Percentiles rank a stretch among this genome's conserved stretches.
phyloP scores from a whole-genome alignment of 169 alveolate species.

The Cryptosporidium viatorum region DNA sequence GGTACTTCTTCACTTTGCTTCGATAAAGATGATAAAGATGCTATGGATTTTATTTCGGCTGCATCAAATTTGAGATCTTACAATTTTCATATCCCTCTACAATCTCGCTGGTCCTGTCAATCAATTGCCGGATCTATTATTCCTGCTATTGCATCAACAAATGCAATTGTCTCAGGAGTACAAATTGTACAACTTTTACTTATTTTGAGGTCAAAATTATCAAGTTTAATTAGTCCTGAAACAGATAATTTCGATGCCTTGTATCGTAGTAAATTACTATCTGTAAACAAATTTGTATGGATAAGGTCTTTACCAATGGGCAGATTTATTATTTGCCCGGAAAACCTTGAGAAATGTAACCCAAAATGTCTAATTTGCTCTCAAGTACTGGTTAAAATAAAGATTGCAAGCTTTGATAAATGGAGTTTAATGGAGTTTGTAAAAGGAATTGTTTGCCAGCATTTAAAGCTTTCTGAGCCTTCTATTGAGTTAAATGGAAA shows the following conservation, averaged over 20 bases:
- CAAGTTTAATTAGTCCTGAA: conserved; percentile 71
- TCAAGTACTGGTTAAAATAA: conserved; percentile 76
- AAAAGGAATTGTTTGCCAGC: conserved; percentile 43
- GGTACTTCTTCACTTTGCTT: conserved; percentile 76
- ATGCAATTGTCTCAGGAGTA: conserved; percentile 93
- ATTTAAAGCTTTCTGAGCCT: conserved; percentile 38
- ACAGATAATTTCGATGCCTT: conserved; percentile 40
- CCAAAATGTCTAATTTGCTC: conserved; percentile 79
- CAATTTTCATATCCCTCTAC: conserved; percentile 87
- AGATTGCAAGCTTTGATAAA: conserved; percentile 72
- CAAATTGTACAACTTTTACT: conserved; percentile 90
- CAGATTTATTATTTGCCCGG: conserved; percentile 77
- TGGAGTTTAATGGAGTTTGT: conserved; percentile 78
- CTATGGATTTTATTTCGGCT: conserved; percentile 91
- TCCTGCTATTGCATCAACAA: conserved; percentile 97
- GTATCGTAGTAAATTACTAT: conserved; percentile 68
- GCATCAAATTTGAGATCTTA: conserved; percentile 92
- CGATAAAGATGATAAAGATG: conserved; percentile 93
- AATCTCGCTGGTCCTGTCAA: conserved; percentile 86
- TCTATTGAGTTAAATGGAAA: conserved; percentile 46
- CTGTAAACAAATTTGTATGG: conserved; percentile 76
- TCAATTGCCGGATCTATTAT: conserved; percentile 97
- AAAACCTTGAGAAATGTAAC: conserved; percentile 75
- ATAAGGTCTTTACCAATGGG: conserved; percentile 71
- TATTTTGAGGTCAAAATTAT: conserved; percentile 40